These are phyloP conservation scores for Dendrocalamus latiflorus DNA, from an alignment of 202 grass and related monocot species.

Conservation along the genomic window DNA sequence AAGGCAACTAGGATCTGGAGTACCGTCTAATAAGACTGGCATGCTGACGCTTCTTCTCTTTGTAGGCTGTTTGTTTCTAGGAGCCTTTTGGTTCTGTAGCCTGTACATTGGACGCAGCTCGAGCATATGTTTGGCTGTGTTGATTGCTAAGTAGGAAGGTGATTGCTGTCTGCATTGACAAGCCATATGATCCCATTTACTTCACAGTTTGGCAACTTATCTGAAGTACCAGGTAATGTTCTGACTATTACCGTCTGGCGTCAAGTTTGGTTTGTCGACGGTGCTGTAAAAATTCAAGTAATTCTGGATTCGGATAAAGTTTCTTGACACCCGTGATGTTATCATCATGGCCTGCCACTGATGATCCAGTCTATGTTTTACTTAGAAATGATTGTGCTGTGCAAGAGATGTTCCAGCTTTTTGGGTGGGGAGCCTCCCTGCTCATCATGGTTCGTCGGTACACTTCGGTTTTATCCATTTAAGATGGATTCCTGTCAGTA, in stretches of 20 bases:
- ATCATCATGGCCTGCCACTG: background rate
- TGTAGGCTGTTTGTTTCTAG: slow-evolving; percentile 23
- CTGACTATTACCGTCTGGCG: background rate
- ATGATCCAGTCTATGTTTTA: background rate
- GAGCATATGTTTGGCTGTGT: slow-evolving; percentile 26
- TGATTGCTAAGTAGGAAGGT: slow-evolving; percentile 29
- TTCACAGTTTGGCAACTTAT: background rate
- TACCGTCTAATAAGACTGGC: slow-evolving; percentile 25
- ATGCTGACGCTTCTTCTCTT: slow-evolving; percentile 1
- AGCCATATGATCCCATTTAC: background rate
- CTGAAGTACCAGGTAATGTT: slow-evolving; percentile 8
- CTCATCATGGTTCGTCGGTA: background rate
- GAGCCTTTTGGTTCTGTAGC: slow-evolving; percentile 18
- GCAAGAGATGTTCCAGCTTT: background rate
- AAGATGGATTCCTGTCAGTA: background rate
- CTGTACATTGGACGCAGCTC: slow-evolving; percentile 47
- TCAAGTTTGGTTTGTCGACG: background rate
- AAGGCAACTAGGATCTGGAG: slow-evolving; percentile 27
- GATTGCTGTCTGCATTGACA: slow-evolving; percentile 22
- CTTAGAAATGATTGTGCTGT: background rate
- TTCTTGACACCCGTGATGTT: background rate
- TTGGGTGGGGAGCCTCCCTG: background rate
- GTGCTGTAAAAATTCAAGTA: background rate
- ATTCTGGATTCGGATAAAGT: background rate
- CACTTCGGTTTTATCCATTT: background rate